Base-by-base conservation (phyloP, 2,329 filamentous ascomycete species). In the Cladophialophora yegresii region DNA sequence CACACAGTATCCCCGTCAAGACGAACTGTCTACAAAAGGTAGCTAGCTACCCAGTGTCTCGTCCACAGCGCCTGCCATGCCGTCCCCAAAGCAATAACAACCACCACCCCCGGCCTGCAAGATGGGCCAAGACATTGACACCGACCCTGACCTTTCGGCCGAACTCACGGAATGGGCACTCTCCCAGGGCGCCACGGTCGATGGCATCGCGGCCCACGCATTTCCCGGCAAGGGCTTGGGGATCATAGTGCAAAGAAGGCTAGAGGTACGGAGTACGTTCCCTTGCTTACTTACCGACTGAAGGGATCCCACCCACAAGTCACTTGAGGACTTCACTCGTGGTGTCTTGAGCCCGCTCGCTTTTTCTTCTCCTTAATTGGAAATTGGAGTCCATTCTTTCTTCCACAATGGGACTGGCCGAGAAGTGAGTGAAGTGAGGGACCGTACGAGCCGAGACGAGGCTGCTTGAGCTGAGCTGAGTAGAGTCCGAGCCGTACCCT, bases 231-330 rank as follows among this genome's bases (percentile, higher is more conserved):
- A 32, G 32, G 60, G 60, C 20, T 23, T 62, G 7, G 60, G 60
- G 8, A 43, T 62, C 45, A 40, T 62, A 22, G 60, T 54, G 16
- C 28, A 58, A 30, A 51, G 54, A 43, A 58, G 54, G 32, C 45
- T 62, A 30, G 33, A 62, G 60, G 60, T 62, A 58, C 54, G 60
- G n/a, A n/a, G n/a, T n/a, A n/a, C n/a, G n/a, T n/a, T n/a, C n/a
- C n/a, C n/a, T n/a, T n/a, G n/a, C n/a, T n/a, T n/a, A n/a, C n/a
- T n/a, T n/a, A n/a, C n/a, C n/a, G n/a, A n/a, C n/a, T n/a, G n/a
- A n/a, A n/a, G n/a, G n/a, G n/a, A n/a, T n/a, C n/a, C n/a, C n/a
- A n/a, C n/a, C n/a, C n/a, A n/a, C n/a, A 28, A 28, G 26, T 58
- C 9, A 26, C 10, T 50, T 26, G 36, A 32, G 30, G 28, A 32